Evolutionary conservation across 495 filamentous ascomycete species (phyloP).

Genomic region (Aspergillus incahuasiensis): DNA sequence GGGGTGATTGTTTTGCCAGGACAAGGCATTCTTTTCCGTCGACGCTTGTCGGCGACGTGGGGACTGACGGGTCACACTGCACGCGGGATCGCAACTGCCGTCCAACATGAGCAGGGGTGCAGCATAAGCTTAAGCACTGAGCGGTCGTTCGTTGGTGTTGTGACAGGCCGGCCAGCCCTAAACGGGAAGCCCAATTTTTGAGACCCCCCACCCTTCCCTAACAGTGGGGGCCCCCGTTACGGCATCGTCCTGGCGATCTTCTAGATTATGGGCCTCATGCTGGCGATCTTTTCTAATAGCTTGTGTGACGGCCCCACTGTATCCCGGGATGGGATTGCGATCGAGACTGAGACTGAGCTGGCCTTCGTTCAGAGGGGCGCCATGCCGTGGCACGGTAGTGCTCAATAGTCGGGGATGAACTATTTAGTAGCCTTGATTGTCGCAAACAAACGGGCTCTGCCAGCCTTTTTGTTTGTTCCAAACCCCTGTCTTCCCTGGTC

Average conservation of each 20-base stretch:
- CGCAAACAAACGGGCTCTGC: neutral
- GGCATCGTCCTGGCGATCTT: neutral
- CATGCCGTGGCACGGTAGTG: neutral
- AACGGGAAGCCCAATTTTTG: neutral
- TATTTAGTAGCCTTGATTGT: neutral
- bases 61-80: no score
- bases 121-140: neutral
- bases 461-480: neutral
- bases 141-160: neutral
- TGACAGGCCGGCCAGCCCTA: neutral
- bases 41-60: no score
- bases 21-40: no score
- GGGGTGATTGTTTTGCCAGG: no score
- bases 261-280: neutral
- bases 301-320: neutral
- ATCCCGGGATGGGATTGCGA: neutral
- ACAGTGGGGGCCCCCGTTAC: neutral
- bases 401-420: neutral
- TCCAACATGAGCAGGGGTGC: neutral
- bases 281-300: neutral
- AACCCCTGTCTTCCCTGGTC: neutral
- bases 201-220: neutral
- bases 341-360: neutral
- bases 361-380: neutral
- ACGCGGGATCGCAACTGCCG: neutral